phyloP scores from a whole-genome alignment of 768 basidiomycete genomes.

The Lentinula edodes region DNA sequence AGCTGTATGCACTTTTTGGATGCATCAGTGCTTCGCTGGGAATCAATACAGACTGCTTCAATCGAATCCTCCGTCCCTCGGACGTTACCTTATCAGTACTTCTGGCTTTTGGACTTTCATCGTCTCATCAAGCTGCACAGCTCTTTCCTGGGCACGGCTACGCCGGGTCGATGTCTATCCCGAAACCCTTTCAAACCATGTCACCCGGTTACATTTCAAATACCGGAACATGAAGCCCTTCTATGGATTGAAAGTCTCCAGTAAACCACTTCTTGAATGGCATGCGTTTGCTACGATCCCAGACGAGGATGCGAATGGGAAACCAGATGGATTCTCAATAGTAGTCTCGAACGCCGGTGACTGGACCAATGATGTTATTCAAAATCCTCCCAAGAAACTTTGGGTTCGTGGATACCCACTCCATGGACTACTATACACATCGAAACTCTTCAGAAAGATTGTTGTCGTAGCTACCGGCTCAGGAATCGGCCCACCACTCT shows the following conservation, averaged over 20 bases:
- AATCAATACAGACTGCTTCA: constrained; percentile 30
- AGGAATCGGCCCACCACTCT: constrained; percentile 44
- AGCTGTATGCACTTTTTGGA: constrained; percentile 46
- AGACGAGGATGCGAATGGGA: constrained; percentile 18
- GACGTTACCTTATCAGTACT: constrained; percentile 35
- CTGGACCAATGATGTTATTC: constrained; percentile 46
- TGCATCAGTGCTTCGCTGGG: constrained; percentile 28
- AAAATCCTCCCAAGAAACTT: constrained; percentile 42
- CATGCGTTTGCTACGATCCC: constrained; percentile 44
- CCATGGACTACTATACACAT: constrained; percentile 44
- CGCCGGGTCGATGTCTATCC: constrained; percentile 42
- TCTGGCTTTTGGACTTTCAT: constrained; percentile 45
- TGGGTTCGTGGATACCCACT: constrained; percentile 52
- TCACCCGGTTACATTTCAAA: constrained; percentile 49
- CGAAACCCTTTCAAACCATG: constrained; percentile 48
- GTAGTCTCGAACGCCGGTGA: constrained; percentile 53
- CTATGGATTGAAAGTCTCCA: constrained; percentile 27
- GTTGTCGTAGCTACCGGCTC: constrained; percentile 51
- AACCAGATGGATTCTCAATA: constrained; percentile 12
- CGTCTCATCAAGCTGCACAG: constrained; percentile 32
- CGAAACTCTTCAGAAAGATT: constrained; percentile 42
- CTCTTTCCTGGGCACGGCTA: constrained; percentile 48
- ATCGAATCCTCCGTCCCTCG: constrained; percentile 28
- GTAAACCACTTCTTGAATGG: constrained; percentile 41
- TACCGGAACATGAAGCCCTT: constrained; percentile 37